Conservation (phyloP, 192 early-diverging fungal genomes). For the Podila clonocystis region DNA sequence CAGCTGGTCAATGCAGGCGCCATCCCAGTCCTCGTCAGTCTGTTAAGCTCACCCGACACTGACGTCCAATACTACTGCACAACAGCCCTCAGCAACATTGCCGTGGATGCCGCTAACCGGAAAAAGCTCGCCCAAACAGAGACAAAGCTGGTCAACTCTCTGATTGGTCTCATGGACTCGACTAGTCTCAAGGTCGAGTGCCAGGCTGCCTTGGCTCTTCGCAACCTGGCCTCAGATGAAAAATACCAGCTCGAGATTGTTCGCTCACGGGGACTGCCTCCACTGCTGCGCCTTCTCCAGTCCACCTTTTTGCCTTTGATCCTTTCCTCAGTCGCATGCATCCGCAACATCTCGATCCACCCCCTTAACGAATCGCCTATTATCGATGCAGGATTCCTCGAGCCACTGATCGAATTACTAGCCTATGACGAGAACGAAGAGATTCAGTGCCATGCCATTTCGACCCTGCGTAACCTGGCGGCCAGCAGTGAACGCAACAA, state of each 20-base stretch:
- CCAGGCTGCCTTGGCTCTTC: slow-evolving; percentile 87
- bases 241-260: slow-evolving; percentile 90
- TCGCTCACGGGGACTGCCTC: slow-evolving; percentile 74
- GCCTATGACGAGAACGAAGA: slow-evolving; percentile 79
- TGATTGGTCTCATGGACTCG: slow-evolving; percentile 83
- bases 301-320: slow-evolving; percentile 80
- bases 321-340: slow-evolving; percentile 85
- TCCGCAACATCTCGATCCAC: slow-evolving; percentile 92
- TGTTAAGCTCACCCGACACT: slow-evolving; percentile 78
- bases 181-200: slow-evolving; percentile 86
- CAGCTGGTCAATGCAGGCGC: slow-evolving; percentile 85
- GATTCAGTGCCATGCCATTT: slow-evolving; percentile 89
- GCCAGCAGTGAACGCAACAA: slow-evolving; percentile 84
- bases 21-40: slow-evolving; percentile 81
- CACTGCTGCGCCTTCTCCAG: slow-evolving; percentile 78
- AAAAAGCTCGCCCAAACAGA: slow-evolving; percentile 78
- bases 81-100: slow-evolving; percentile 90
- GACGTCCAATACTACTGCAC: slow-evolving; percentile 93
- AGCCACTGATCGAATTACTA: slow-evolving; percentile 70
- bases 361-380: slow-evolving; percentile 87
- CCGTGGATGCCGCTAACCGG: slow-evolving; percentile 78
- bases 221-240: slow-evolving; percentile 88
- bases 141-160: slow-evolving; percentile 73
- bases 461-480: slow-evolving; percentile 84
- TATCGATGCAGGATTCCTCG: slow-evolving; percentile 80